Evolutionary conservation across 352 stramenopile genomes (phyloP).

Genomic region (Saprolegnia parasitica): DNA sequence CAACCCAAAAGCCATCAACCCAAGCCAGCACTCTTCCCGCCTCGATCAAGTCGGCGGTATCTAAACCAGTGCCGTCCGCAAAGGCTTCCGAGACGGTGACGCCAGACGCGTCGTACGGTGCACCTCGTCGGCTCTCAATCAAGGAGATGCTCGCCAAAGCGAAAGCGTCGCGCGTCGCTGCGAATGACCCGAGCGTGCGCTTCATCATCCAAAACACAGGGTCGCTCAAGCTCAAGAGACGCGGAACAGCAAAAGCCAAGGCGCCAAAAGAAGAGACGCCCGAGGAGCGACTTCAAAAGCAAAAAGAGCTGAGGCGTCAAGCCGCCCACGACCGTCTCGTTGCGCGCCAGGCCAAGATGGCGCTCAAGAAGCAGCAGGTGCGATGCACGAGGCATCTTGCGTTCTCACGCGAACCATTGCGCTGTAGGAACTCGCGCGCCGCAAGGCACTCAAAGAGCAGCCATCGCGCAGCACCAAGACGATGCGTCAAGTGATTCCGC

Average conservation of each 20-base stretch:
- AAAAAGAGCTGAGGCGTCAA: slow-evolving; percentile 47
- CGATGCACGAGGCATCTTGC: slow-evolving; percentile 30
- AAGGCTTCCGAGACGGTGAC: no score
- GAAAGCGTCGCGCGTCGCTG: slow-evolving; percentile 30
- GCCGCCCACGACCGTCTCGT: slow-evolving; percentile 56
- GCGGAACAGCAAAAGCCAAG: slow-evolving; percentile 5
- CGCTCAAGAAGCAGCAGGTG: slow-evolving; percentile 40
- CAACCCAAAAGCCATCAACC: slow-evolving; percentile 1
- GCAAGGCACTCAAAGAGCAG: not conserved
- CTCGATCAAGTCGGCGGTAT: not conserved
- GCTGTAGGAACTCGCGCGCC: not conserved
- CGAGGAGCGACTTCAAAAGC: slow-evolving; percentile 19
- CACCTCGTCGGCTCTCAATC: not conserved
- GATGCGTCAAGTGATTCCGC: slow-evolving; percentile 42
- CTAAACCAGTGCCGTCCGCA: slow-evolving; percentile 9
- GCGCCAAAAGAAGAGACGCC: slow-evolving; percentile 4
- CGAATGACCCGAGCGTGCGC: slow-evolving; percentile 22
- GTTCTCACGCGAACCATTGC: no score
- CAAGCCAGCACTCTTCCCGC: no score
- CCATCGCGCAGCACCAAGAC: not conserved
- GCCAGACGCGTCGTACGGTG: not conserved
- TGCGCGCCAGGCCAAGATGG: slow-evolving; percentile 46
- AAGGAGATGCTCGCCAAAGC: slow-evolving; percentile 13
- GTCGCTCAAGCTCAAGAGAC: slow-evolving; percentile 31
- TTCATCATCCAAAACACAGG: slow-evolving; percentile 49